Evolutionary conservation across 106 monocot species (phyloP), one percentile per base, ranked within the genome.

Genomic region (Apostasia ramifera): DNA sequence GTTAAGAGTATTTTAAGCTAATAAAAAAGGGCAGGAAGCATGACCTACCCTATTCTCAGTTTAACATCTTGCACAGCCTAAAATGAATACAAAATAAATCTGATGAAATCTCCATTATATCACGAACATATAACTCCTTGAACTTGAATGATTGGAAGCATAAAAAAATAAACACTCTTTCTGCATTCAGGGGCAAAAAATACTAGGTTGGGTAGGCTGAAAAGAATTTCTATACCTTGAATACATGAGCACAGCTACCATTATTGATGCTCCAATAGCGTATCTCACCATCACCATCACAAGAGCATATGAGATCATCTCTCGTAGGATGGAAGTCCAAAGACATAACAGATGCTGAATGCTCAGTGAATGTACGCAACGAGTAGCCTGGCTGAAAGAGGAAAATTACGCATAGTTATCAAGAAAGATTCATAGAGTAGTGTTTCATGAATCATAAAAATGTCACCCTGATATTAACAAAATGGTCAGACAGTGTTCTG

Each of bases 221-320:
- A 8, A 48, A 0, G 7, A 40, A 58, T 9, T 4, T 59, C 10
- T 11, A 44, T 73, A 91, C 91, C 91, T 91, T 84, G 54, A 82
- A 84, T 55, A 87, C 77, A 70, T 80, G 61, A 40, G 80, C 70
- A 68, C 77, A 84, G 9, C 67, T 91, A 26, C 84, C 84, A 78
- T 91, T 82, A n/a, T 87, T 91, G 41, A 91, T 87, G 68, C 91
- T 87, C 91, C 91, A 91, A 56, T 80, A 91, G 4, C 91, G 91
- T 42, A 91, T 87, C 59, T 91, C 91, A 15, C 87, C 82, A 42
- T 87, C 82, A 42, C 77, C 80, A 76, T 91, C 91, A 71, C 87
- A 91, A 14, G 91, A 91, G 70, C 91, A 87, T 48, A 91, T 84
- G 6, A 91, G 79, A 82, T 91, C 91, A 26, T 91, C 91, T 66